Evolutionary conservation across 139 green algal genomes (phyloP).

Genomic region (Eudorina sp.): DNA sequence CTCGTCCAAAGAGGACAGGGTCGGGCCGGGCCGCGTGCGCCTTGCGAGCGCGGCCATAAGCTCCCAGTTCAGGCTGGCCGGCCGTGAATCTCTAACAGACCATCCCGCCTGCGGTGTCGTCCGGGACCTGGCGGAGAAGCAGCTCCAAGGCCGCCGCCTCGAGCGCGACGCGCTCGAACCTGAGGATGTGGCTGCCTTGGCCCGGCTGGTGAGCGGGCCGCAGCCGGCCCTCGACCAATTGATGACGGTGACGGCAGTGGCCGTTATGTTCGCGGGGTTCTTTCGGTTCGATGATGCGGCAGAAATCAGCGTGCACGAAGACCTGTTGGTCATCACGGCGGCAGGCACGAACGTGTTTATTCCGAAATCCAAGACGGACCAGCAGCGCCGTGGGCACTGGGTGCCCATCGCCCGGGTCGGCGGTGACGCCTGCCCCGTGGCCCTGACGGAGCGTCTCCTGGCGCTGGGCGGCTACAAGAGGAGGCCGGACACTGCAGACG

Average conservation of each 20-base stretch:
- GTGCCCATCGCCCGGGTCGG: neutral
- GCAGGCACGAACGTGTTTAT: neutral
- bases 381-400: neutral
- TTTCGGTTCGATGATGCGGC: conserved; percentile 20
- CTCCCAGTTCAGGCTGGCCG: neutral
- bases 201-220: neutral
- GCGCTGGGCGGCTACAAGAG: neutral
- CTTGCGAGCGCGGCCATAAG: neutral
- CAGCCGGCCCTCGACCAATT: neutral
- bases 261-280: conserved; percentile 12
- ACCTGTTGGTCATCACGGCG: neutral
- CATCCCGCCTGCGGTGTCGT: neutral
- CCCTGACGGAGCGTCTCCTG: neutral
- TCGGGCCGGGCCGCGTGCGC: neutral
- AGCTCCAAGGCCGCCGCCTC: neutral
- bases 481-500: neutral
- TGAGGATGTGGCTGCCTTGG: neutral
- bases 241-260: neutral
- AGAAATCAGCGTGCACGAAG: conserved; percentile 13
- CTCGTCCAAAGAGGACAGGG: neutral
- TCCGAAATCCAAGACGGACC: conserved; percentile 4
- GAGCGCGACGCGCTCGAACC: neutral
- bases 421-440: neutral
- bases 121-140: neutral
- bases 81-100: neutral